phyloP scores from a whole-genome alignment of 257 asterid genomes.

The Eucommia ulmoides region DNA sequence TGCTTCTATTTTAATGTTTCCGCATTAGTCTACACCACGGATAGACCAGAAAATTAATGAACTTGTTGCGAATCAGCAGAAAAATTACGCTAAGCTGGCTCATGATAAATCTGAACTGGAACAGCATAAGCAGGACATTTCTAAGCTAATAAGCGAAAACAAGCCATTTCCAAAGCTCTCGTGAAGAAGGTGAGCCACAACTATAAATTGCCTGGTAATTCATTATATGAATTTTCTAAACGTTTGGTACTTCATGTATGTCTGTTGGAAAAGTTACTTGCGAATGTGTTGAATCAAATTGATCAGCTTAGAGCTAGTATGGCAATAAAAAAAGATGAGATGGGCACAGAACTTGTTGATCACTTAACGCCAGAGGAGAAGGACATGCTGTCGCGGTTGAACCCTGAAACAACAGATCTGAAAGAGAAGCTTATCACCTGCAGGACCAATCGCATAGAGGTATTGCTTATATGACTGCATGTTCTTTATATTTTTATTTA shows the following conservation, averaged over 20 bases:
- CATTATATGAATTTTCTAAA: no score
- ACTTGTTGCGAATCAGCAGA: conserved; percentile 91
- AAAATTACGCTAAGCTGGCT: conserved; percentile 87
- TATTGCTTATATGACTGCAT: conserved; percentile 15
- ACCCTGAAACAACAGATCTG: conserved; percentile 76
- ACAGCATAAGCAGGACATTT: conserved; percentile 73
- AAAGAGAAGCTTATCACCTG: conserved; percentile 64
- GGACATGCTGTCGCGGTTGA: conserved; percentile 65
- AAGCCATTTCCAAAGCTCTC: conserved; percentile 65
- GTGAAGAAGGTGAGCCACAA: conserved; percentile 62
- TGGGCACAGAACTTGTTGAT: conserved; percentile 95
- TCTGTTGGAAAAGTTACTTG: conserved; percentile 71
- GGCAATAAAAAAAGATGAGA: conserved; percentile 70
- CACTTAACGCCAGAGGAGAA: conserved; percentile 89
- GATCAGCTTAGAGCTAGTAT: conserved; percentile 81
- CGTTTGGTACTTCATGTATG: conserved; percentile 1
- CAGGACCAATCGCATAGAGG: conserved; percentile 87
- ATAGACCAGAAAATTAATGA: conserved; percentile 84
- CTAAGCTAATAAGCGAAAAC: conserved; percentile 76
- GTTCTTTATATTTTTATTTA: no score
- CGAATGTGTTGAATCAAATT: conserved; percentile 66
- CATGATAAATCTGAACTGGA: conserved; percentile 79
- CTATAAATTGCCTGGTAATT: conserved; percentile 4
- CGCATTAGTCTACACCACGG: conserved; percentile 37
- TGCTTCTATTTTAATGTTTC: no score